Evolutionary conservation across 2,329 filamentous ascomycete genomes (phyloP).

Genomic region (Phialophora verrucosa): DNA sequence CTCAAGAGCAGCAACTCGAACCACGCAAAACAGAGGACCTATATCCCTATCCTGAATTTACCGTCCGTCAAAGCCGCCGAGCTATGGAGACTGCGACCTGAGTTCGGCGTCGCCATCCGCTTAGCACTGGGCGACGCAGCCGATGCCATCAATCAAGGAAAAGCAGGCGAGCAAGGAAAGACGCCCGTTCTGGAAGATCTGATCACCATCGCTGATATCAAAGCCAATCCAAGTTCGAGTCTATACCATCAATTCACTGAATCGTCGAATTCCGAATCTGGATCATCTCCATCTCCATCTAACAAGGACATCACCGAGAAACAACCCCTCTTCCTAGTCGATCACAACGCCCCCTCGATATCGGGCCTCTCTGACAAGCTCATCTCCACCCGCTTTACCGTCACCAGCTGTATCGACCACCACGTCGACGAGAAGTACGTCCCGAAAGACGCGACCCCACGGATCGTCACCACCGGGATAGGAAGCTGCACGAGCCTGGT

Average conservation of each 20-base stretch:
- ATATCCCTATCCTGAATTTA: conserved; percentile 66
- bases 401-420: conserved; percentile 66
- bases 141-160: conserved; percentile 43
- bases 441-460: conserved; percentile 52
- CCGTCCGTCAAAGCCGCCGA: conserved; percentile 54
- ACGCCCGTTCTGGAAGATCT: conserved; percentile 42
- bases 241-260: conserved; percentile 23
- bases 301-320: not conserved
- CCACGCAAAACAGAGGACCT: conserved; percentile 42
- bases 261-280: not conserved
- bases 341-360: conserved; percentile 54
- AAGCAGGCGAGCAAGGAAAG: conserved; percentile 39
- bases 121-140: conserved; percentile 52
- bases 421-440: conserved; percentile 65
- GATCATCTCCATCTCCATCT: not conserved
- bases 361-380: conserved; percentile 33
- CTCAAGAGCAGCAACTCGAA: conserved; percentile 43
- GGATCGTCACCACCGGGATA: conserved; percentile 58
- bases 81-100: conserved; percentile 60
- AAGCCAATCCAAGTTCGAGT: conserved; percentile 23
- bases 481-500: conserved; percentile 67
- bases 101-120: conserved; percentile 63
- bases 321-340: conserved; percentile 46
- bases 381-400: conserved; percentile 51
- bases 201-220: conserved; percentile 50